Evolutionary conservation across 495 filamentous ascomycete genomes (phyloP), one percentile per base, ranked within the genome.

Genomic region (Apiosordaria backusii): DNA sequence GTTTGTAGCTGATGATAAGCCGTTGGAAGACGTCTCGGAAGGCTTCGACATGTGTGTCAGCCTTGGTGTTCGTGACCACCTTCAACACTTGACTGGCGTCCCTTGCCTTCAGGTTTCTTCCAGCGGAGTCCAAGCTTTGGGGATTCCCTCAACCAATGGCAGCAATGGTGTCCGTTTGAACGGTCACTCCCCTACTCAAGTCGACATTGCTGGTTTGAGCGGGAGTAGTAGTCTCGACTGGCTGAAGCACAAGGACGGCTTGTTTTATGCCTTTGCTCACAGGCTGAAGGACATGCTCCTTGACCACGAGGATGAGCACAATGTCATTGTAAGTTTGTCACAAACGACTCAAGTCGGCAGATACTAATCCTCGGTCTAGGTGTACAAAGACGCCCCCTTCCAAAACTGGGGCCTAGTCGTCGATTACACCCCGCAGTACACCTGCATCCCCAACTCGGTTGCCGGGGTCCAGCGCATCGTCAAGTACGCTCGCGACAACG

Each of bases 381-480:
- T 74, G 5, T 68, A 74, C 61, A 50, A 45, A 35, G 57, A 76
- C 18, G 60, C 62, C 21, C 58, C 65, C 19, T 86, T 86, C 63
- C 40, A 78, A 27, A 86, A 86, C 67, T 86, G 83, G 83, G 83
- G 83, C 10, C 63, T 68, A 19, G 80, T 72, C 7, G 74, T 84
- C n/a, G 62, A 70, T 21, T 83, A 84, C 64, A 79, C 62, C 3
- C 83, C 83, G 1, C 68, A 57, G 29, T 75, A 71, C 57, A 84
- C 83, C 2, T 83, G 72, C 65, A 64, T 85, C 50, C 83, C 82
- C 2, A 80, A 72, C 19, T 83, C 77, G 0, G 75, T 83, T 54
- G 66, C 71, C 13, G 83, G 79, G 18, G 64, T 85, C 0, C 79
- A 84, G 61, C 78, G 74, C 24, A 71, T 86, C 40, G 77, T 85